phyloP scores from a whole-genome alignment of 73 alveolate genomes.

The Paraurostyla sp. region DNA sequence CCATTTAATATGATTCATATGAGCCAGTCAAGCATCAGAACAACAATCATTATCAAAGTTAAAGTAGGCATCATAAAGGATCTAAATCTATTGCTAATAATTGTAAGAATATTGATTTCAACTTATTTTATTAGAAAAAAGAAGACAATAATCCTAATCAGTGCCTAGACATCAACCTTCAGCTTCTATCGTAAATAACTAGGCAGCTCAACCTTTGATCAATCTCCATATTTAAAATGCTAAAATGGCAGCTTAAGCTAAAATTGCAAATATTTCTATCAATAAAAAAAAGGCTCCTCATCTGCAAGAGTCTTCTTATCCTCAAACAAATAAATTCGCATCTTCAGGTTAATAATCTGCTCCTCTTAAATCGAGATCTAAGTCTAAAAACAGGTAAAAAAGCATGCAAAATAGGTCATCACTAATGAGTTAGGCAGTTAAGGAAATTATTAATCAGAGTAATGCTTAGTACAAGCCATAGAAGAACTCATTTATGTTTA shows the following conservation, averaged over 20 bases:
- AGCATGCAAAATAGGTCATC: conserved; percentile 1
- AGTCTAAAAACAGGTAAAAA: conserved; percentile 35
- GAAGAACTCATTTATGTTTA: conserved; percentile 4
- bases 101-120: not conserved
- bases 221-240: conserved; percentile 30
- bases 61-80: not conserved
- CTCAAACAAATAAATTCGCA: too few species aligned
- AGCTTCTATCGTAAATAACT: conserved; percentile 24
- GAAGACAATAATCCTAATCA: conserved; percentile 29
- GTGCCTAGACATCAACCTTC: conserved; percentile 39
- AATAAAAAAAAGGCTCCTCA: not conserved
- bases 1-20: conserved; percentile 33
- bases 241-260: not conserved
- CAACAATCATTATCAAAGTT: not conserved
- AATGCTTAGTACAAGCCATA: not conserved
- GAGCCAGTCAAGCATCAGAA: not conserved
- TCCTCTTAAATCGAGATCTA: conserved; percentile 37
- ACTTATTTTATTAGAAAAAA: not conserved
- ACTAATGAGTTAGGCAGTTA: not conserved
- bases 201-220: not conserved
- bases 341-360: conserved; percentile 24
- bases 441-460: not conserved
- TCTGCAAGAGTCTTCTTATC: too few species aligned
- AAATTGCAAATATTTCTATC: not conserved
- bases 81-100: not conserved